Base-by-base conservation (phyloP, 176 grass and related monocot species). In the Cenchrus purpureus region DNA sequence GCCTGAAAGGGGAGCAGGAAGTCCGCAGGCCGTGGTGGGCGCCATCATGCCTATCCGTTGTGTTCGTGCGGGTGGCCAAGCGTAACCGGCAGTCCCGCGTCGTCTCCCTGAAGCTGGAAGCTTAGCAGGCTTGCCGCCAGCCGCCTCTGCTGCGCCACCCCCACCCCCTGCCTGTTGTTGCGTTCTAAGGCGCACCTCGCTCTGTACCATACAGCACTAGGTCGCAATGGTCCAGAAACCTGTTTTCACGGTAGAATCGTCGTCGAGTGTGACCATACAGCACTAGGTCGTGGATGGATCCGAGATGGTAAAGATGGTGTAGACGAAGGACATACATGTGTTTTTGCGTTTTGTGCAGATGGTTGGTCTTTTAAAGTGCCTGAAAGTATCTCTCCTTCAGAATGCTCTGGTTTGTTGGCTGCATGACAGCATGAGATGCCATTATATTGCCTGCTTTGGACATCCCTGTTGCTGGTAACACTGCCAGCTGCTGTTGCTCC, bases 21-120 rank as follows among this genome's bases (percentile, higher is more conserved):
- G 90, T 99, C 14, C 88, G 91, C 73, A 99, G 92, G 91, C 97
- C 97, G 43, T 99, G 97, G 97, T 99, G 97, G 97, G 97, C 90
- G 0, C 91, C 93, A 0, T 84, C 91, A 8, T 99, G 97, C 80
- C 84, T 99, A 4, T 98, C 91, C 0, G 70, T 92, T 10, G 97
- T 98, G 59, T 98, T 98, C 37, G 86, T 89, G 45, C 90, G 84
- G 78, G 66, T 90, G 8, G 93, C 97, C 71, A 98, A 94, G 86
- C 87, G 81, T 32, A 98, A 86, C 81, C 87, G 93, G 32, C 91
- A 95, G 84, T 94, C 97, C 20, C 89, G 91, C 8, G 97, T 98
- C 4, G 92, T 97, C 42, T 97, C 95, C 73, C 83, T 97, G 86
- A 97, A 94, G 90, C 90, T 94, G 1, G 95, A 97, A 88, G 88